phyloP scores from a whole-genome alignment of 371 early-diverging fungal genomes.

The Mortierella sp. region DNA sequence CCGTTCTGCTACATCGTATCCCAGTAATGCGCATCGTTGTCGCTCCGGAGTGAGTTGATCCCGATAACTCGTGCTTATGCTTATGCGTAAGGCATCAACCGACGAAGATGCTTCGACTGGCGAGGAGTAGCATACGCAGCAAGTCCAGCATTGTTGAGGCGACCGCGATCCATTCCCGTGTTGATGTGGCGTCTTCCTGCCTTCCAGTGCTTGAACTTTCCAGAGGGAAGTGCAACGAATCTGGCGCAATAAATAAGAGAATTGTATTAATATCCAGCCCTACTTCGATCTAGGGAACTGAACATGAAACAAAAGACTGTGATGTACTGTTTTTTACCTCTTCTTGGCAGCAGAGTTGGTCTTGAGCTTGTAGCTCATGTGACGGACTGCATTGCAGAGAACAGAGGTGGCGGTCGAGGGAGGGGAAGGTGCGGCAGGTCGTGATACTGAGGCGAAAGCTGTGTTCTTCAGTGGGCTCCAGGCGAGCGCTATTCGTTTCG shows the following conservation, averaged over 20 bases:
- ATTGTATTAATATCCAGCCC: not conserved
- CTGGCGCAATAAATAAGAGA: slow-evolving; percentile 23
- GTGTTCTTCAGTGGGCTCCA: slow-evolving; percentile 51
- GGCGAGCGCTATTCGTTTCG: slow-evolving; percentile 30
- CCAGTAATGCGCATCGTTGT: too few relatives aligned
- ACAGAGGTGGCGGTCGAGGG: slow-evolving; percentile 33
- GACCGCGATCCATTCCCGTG: slow-evolving; percentile 56
- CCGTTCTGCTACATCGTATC: too few relatives aligned
- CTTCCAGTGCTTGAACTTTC: slow-evolving; percentile 57
- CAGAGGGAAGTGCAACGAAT: slow-evolving; percentile 51
- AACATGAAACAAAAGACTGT: too few relatives aligned
- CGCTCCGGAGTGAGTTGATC: not conserved
- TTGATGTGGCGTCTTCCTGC: slow-evolving; percentile 57
- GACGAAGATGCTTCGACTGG: slow-evolving; percentile 53
- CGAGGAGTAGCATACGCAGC: slow-evolving; percentile 46
- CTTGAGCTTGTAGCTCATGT: slow-evolving; percentile 57
- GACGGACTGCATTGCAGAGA: slow-evolving; percentile 50
- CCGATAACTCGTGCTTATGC: not conserved
- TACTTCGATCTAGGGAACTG: not conserved
- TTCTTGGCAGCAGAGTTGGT: slow-evolving; percentile 59
- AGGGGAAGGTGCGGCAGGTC: slow-evolving; percentile 19
- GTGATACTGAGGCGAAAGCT: slow-evolving; percentile 30
- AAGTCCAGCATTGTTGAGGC: slow-evolving; percentile 46
- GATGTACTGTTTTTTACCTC: too few relatives aligned
- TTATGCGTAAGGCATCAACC: slow-evolving; percentile 57